These are phyloP conservation scores for Schizothecium vesticola DNA, from an alignment of 495 filamentous ascomycete species.

Conservation along the genomic window DNA sequence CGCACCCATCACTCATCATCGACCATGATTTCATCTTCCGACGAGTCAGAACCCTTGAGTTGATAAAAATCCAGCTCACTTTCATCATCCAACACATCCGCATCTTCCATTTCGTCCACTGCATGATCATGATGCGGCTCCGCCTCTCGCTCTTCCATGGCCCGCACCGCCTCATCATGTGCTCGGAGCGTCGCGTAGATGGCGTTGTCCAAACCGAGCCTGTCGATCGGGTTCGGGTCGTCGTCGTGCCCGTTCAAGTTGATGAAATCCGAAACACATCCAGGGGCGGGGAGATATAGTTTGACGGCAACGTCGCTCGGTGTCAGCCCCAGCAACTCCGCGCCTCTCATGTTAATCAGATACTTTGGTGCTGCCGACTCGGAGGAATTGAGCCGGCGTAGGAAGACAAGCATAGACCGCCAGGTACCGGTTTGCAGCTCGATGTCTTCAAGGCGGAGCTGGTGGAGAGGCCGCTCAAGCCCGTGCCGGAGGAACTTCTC, in stretches of 20 bases:
- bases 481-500: background rate
- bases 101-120: background rate
- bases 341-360: background rate
- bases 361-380: background rate
- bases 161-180: background rate
- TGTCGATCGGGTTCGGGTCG: background rate
- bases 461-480: background rate
- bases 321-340: background rate
- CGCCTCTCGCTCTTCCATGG: background rate
- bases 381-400: background rate
- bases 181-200: background rate
- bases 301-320: too few species aligned
- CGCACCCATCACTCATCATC: too few species aligned
- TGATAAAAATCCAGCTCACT: too few species aligned
- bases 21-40: too few species aligned
- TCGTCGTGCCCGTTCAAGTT: background rate
- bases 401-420: background rate
- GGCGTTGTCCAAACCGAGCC: too few species aligned
- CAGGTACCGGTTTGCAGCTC: background rate
- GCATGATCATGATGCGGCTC: background rate
- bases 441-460: background rate
- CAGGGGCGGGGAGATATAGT: background rate
- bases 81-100: too few species aligned
- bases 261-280: background rate
- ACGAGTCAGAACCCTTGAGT: too few species aligned